Base-by-base conservation (phyloP, 192 early-diverging fungal species). In the Coemansia sp. region DNA sequence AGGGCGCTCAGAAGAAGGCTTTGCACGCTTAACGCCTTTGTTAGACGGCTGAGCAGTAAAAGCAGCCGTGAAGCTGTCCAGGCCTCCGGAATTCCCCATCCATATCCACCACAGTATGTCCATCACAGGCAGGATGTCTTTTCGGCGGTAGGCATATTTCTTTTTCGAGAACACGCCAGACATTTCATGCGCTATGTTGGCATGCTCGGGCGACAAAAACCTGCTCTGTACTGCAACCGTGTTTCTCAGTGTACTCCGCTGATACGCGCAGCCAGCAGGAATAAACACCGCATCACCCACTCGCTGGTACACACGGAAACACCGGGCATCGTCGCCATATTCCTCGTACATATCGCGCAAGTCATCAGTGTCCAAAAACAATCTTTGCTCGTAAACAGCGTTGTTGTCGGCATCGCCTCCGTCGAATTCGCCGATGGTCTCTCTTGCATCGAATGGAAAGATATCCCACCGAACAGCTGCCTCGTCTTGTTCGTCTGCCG, bases 281-380 rank as follows among this genome's bases (percentile, higher is more conserved):
- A 93, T 77, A 75, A 89, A 91, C 1, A 92, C 85, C 0, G 87
- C 84, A 61, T 92, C 92, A 2, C 90, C 90, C 5, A 82, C 71
- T 33, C 78, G 68, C 64, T 93, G 89, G 55, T 80, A 78, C 12
- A 93, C 65, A 4, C 85, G 73, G 79, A 78, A 89, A 25, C 77
- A 67, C 7, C 42, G 63, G n/a, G 89, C 79, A 7, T 77, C 60
- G 10, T 69, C 60, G 14, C 58, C 56, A 31, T 62, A 80, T 14
- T 75, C 33, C 29, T 69, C 34, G 12, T 50, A 72, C n/a, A 93
- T 61, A 8, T 70, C 48, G 0, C 54, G 49, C 5, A 76, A 32
- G 34, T 49, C 29, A 30, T 51, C 30, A 25, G 32, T 45, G 18
- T 56, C 30, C 54, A 77, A 61, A 22, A 56, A 67, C 33, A 51